phyloP scores from a whole-genome alignment of 257 asterid genomes.

The Echites panduratus region DNA sequence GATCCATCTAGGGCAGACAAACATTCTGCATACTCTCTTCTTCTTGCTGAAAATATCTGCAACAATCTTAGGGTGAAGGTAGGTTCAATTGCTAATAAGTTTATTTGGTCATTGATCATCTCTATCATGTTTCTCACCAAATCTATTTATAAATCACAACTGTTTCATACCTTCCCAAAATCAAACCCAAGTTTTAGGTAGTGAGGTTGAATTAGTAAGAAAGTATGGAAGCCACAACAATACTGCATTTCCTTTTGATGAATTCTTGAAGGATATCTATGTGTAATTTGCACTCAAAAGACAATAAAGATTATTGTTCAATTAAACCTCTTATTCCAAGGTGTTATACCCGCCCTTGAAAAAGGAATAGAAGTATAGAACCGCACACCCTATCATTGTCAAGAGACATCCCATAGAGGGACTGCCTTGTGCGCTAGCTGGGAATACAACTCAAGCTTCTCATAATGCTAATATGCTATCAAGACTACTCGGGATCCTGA shows the following conservation, averaged over 20 bases:
- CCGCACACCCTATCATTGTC: too few relatives aligned
- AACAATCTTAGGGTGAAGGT: conserved; percentile 78
- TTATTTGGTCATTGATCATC: neutral
- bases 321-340: neutral
- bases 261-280: neutral
- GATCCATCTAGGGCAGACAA: conserved; percentile 88
- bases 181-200: neutral
- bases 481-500: too few relatives aligned
- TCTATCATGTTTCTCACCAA: neutral
- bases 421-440: too few relatives aligned
- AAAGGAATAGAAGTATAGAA: too few relatives aligned
- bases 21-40: conserved; percentile 84
- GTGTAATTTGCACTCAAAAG: neutral
- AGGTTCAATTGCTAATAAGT: neutral
- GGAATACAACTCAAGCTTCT: too few relatives aligned
- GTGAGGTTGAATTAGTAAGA: neutral
- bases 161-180: neutral
- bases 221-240: neutral
- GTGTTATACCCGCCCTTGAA: neutral
- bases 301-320: neutral
- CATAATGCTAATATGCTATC: too few relatives aligned
- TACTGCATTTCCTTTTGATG: neutral
- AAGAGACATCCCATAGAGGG: too few relatives aligned
- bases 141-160: neutral
- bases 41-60: conserved; percentile 91